Conservation (phyloP, 768 basidiomycete genomes). For the Podaxis sp. region DNA sequence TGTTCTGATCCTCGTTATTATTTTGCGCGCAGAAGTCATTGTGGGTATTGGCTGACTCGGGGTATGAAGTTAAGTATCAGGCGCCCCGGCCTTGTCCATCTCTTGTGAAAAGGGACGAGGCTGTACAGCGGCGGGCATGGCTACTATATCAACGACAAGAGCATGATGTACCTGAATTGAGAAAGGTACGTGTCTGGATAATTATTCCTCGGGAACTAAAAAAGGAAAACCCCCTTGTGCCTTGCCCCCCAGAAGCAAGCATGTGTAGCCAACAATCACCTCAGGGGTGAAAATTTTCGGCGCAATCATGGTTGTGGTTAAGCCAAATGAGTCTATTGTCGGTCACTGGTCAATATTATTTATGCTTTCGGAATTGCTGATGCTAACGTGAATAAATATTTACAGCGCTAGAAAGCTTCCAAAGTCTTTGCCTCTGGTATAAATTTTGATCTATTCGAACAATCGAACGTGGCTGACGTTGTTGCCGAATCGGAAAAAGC, state of each 20-base stretch:
- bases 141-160: neutral
- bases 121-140: neutral
- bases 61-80: neutral
- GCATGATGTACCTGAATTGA: neutral
- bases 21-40: neutral
- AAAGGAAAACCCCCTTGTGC: neutral
- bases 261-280: no score
- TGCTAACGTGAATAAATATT: no score
- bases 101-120: neutral
- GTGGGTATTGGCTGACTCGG: neutral
- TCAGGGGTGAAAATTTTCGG: no score
- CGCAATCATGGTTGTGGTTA: no score
- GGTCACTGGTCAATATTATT: no score
- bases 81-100: neutral
- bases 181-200: neutral
- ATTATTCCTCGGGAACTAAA: neutral
- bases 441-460: neutral
- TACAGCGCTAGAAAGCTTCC: no score
- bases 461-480: neutral
- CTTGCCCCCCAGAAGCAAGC: no score
- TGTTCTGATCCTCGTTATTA: neutral
- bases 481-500: neutral
- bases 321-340: no score
- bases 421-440: neutral
- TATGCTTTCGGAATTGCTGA: no score